Percentiles rank a stretch among this genome's conserved stretches.
phyloP scores from a whole-genome alignment of 2,329 filamentous ascomycete species.

The Chrysoporthe austroafricana region DNA sequence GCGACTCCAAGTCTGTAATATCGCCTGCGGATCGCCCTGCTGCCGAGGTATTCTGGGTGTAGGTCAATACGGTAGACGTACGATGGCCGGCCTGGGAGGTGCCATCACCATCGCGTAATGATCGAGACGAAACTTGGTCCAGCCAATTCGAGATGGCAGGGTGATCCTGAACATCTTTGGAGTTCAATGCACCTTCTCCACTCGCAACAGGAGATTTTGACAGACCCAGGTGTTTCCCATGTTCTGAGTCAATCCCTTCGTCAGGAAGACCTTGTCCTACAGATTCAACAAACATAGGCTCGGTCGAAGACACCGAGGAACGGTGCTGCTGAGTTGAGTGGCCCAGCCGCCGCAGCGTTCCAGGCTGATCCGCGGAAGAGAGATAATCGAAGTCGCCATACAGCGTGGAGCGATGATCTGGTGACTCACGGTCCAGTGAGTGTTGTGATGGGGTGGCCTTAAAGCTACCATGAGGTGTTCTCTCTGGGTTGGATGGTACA shows the following conservation, averaged over 20 bases:
- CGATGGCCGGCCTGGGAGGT: neutral
- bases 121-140: neutral
- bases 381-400: neutral
- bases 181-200: neutral
- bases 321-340: neutral
- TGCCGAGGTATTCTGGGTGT: neutral
- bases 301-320: neutral
- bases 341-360: neutral
- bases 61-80: neutral
- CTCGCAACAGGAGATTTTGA: neutral
- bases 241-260: neutral
- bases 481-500: neutral
- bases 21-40: neutral
- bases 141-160: slow-evolving; percentile 7
- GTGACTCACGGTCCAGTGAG: neutral
- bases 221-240: neutral
- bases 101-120: neutral
- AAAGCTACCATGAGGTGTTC: neutral
- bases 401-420: neutral
- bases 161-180: neutral
- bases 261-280: neutral
- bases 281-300: slow-evolving; percentile 4
- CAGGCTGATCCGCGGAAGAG: neutral
- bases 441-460: neutral
- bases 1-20: neutral